Conservation (phyloP, 2,329 filamentous ascomycete species). For the Alternaria brassicicola region DNA sequence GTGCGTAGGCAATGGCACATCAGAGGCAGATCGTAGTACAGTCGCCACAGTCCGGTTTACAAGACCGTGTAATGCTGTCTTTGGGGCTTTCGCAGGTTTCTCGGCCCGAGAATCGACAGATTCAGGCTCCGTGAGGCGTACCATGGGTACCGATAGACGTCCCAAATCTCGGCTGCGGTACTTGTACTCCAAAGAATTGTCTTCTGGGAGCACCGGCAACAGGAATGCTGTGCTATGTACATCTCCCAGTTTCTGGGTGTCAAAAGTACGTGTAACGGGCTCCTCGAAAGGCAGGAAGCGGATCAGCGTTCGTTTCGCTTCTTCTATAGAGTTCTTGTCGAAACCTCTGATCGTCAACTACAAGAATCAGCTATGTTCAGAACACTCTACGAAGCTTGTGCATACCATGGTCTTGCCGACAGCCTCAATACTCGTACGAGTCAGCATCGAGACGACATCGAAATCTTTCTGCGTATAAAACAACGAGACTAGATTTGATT, state of each 20-base stretch:
- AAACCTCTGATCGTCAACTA: conserved; percentile 40
- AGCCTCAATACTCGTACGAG: conserved; percentile 29
- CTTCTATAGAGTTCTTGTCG: conserved; percentile 27
- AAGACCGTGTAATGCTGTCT: conserved; percentile 1
- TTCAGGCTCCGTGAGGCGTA: conserved; percentile 2
- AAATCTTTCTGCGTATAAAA: conserved; percentile 24
- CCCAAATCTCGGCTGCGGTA: conserved; percentile 29
- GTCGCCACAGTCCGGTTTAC: conserved; percentile 5
- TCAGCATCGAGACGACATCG: conserved; percentile 29
- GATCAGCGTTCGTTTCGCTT: conserved; percentile 39
- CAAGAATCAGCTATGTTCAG: conserved; percentile 2
- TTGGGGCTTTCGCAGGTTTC: not conserved
- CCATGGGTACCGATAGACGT: conserved; percentile 34
- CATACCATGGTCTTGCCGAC: conserved; percentile 26
- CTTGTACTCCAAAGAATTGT: conserved; percentile 28
- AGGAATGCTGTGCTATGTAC: conserved; percentile 22
- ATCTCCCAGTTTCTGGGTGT: conserved; percentile 25
- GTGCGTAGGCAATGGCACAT: not conserved
- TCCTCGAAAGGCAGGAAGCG: conserved; percentile 34
- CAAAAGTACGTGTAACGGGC: conserved; percentile 18
- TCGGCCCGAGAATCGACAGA: not conserved
- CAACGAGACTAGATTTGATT: conserved; percentile 13
- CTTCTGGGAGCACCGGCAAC: conserved; percentile 24
- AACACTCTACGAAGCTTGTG: not conserved
- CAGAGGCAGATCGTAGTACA: not conserved